A percentile compares a stretch with the other conserved stretches of the same genome.
Conservation (phyloP, 495 filamentous ascomycete genomes). For the Stereocaulon alpinum region DNA sequence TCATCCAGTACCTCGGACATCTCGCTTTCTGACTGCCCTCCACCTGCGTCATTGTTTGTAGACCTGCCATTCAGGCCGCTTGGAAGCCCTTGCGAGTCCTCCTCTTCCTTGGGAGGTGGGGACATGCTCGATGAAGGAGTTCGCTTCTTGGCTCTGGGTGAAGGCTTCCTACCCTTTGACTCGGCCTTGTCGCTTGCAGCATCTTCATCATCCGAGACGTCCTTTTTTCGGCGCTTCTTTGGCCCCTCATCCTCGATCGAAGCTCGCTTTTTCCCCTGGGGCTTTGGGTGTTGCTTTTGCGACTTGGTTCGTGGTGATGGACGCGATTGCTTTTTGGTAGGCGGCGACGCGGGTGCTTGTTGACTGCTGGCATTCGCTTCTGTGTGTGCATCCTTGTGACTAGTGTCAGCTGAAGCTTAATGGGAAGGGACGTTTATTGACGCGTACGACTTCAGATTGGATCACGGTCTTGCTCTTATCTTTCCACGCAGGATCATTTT, state of each 20-base stretch:
- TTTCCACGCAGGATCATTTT: constrained; percentile 58
- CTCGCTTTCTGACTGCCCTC: constrained; percentile 61
- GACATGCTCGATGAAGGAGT: not conserved
- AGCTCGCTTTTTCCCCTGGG: constrained; percentile 15
- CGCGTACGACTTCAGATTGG: constrained; percentile 55
- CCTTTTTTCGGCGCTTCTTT: constrained; percentile 23
- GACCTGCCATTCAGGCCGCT: constrained; percentile 7
- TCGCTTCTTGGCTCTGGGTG: not conserved
- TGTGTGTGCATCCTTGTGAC: constrained; percentile 15
- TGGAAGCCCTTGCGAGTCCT: not conserved
- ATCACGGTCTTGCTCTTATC: constrained; percentile 67
- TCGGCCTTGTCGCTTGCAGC: not conserved
- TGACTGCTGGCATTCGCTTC: constrained; percentile 1
- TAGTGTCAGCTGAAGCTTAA: not conserved
- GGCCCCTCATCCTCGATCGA: constrained; percentile 15
- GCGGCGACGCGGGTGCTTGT: not conserved
- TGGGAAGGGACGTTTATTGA: not conserved
- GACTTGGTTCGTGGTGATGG: constrained; percentile 3
- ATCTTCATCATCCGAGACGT: not conserved
- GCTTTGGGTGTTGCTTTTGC: not conserved
- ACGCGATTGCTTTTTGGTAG: not conserved
- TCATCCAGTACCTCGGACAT: constrained; percentile 71
- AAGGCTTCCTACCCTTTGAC: not conserved
- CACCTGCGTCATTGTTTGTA: constrained; percentile 23
- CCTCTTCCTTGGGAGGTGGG: constrained; percentile 5